Percentiles rank a stretch among this genome's conserved stretches.
These are phyloP conservation scores for Coccomyxa sp. DNA, from an alignment of 139 green algal genomes.

Conservation along the genomic window DNA sequence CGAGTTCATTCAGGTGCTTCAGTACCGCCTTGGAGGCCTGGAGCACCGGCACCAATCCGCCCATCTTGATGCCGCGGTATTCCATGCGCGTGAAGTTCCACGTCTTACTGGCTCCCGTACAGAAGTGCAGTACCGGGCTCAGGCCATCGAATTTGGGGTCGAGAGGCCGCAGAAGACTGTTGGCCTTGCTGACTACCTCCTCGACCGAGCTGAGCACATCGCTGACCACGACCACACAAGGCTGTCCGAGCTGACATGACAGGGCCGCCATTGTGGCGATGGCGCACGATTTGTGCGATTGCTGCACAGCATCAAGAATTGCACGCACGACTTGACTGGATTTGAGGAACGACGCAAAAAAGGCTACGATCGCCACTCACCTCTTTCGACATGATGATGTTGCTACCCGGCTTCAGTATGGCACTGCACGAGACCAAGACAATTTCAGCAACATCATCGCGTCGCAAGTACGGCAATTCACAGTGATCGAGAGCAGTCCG, in stretches of 20 bases:
- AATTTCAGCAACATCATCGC: not conserved
- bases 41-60: not conserved
- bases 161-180: not conserved
- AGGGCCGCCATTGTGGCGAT: not conserved
- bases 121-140: not conserved
- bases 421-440: not conserved
- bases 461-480: not conserved
- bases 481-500: not conserved
- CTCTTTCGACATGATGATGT: conserved; percentile 1
- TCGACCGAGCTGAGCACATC: not conserved
- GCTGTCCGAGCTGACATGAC: not conserved
- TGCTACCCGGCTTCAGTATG: not conserved
- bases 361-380: not conserved
- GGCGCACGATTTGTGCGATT: not conserved
- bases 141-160: not conserved
- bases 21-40: not conserved
- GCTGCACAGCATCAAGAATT: not conserved
- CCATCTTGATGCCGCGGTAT: not conserved
- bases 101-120: not conserved
- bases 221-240: not conserved
- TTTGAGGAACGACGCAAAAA: not conserved
- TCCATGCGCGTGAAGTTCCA: not conserved
- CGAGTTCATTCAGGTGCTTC: not conserved
- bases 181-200: not conserved
- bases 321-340: not conserved